Conservation (phyloP, 164 flowering plant genomes). For the Magnolia officinalis region DNA sequence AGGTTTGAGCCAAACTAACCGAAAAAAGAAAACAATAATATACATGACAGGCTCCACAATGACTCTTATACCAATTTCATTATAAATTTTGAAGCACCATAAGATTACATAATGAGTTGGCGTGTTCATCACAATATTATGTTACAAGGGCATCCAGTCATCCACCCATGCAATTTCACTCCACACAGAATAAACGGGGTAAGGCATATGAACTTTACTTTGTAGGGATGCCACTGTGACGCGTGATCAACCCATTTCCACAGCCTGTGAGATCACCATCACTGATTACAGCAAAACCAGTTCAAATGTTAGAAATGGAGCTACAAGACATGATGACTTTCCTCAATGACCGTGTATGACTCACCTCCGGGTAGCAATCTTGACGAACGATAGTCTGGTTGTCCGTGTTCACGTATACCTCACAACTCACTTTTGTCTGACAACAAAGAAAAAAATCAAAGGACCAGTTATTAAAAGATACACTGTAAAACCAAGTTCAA, state of each 20-base stretch:
- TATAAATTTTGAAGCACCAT: neutral
- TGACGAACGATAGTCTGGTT: slow-evolving; percentile 44
- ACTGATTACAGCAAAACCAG: neutral
- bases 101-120: neutral
- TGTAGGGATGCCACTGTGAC: neutral
- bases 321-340: neutral
- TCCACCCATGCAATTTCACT: neutral
- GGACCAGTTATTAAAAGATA: neutral
- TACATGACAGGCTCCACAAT: neutral
- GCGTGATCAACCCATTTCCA: neutral
- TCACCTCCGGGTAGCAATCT: slow-evolving; percentile 46
- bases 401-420: slow-evolving; percentile 35
- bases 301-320: neutral
- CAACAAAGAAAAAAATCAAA: neutral
- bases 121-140: neutral
- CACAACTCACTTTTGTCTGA: slow-evolving; percentile 55
- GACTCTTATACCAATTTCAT: neutral
- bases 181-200: neutral
- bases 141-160: neutral
- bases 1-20: neutral
- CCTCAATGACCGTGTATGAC: slow-evolving; percentile 8
- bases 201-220: slow-evolving; percentile 2
- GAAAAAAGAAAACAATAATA: neutral
- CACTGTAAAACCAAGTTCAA: neutral
- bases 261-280: neutral